phyloP scores from a whole-genome alignment of 2,329 filamentous ascomycete species.

The Ophiocordyceps camponoti-rufipedis region DNA sequence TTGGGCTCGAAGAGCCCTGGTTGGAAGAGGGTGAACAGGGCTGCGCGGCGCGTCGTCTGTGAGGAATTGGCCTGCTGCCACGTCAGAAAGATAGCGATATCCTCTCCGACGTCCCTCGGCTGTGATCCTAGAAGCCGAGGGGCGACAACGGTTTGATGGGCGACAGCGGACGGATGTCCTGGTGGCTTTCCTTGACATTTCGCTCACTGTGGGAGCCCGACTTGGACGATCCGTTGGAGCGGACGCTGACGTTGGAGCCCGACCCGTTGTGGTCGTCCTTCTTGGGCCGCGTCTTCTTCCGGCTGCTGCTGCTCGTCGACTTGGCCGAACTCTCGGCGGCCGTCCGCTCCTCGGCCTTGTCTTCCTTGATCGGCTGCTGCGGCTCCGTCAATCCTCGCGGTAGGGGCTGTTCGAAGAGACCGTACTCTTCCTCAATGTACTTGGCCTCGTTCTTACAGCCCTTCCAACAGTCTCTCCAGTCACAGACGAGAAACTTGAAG shows the following conservation, averaged over 20 bases:
- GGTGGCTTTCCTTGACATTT: slow-evolving; percentile 8
- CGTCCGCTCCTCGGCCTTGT: slow-evolving; percentile 4
- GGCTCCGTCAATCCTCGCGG: slow-evolving; percentile 27
- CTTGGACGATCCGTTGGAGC: slow-evolving; percentile 22
- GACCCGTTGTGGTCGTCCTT: slow-evolving; percentile 24
- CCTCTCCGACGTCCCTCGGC: slow-evolving; percentile 1
- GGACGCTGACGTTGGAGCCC: slow-evolving; percentile 23
- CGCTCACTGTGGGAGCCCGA: slow-evolving; percentile 26
- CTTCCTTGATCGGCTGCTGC: slow-evolving; percentile 9
- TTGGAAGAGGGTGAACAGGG: background rate
- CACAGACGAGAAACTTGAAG: slow-evolving; percentile 86
- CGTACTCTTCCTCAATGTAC: slow-evolving; percentile 54
- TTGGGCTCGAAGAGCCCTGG: background rate
- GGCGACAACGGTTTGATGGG: slow-evolving; percentile 50
- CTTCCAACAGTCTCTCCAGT: slow-evolving; percentile 96
- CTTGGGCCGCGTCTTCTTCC: slow-evolving; percentile 14
- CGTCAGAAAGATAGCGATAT: background rate
- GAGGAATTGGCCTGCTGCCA: background rate
- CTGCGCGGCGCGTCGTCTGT: background rate
- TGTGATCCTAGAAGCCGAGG: slow-evolving; percentile 29
- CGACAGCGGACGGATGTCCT: slow-evolving; percentile 37
- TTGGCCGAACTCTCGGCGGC: slow-evolving; percentile 48
- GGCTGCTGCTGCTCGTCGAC: slow-evolving; percentile 13
- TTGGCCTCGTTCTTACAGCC: slow-evolving; percentile 81
- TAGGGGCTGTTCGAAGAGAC: slow-evolving; percentile 37